Percentiles rank a stretch among this genome's conserved stretches.
Conservation (phyloP, 495 filamentous ascomycete species). For the Xeromyces bisporus region DNA sequence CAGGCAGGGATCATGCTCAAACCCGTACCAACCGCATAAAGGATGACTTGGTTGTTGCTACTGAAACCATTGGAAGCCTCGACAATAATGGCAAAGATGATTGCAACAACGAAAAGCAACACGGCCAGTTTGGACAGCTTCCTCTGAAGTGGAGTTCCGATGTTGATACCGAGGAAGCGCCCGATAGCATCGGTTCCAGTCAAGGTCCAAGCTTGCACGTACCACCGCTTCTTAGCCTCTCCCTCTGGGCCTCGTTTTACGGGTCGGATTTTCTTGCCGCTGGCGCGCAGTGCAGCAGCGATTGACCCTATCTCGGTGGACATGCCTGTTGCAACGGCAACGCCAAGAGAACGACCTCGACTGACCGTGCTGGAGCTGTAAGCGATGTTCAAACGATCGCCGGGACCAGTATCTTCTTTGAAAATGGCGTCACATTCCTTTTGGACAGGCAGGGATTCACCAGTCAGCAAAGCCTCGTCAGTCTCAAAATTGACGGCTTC, state of each 20-base stretch:
- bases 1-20: constrained; percentile 43
- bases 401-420: constrained; percentile 48
- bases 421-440: constrained; percentile 54
- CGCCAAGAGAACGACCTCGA: constrained; percentile 66
- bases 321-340: constrained; percentile 49
- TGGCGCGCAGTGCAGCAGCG: constrained; percentile 34
- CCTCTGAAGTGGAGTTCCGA: constrained; percentile 42
- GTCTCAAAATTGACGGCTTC: constrained; percentile 47
- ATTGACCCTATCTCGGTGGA: constrained; percentile 46
- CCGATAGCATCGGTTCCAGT: constrained; percentile 42
- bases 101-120: constrained; percentile 40
- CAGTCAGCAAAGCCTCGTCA: constrained; percentile 53
- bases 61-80: constrained; percentile 37
- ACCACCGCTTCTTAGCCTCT: constrained; percentile 33
- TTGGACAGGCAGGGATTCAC: constrained; percentile 35
- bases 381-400: constrained; percentile 35
- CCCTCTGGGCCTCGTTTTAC: constrained; percentile 34
- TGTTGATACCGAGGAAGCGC: constrained; percentile 43
- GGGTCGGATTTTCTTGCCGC: constrained; percentile 14
- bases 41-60: constrained; percentile 34
- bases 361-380: constrained; percentile 49
- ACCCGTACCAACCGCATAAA: constrained; percentile 45
- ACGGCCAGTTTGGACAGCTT: constrained; percentile 46
- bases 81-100: constrained; percentile 41
- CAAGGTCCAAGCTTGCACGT: constrained; percentile 41